These are phyloP conservation scores for Penicillium sp. DNA, from an alignment of 2,329 filamentous ascomycete genomes.

Conservation along the genomic window DNA sequence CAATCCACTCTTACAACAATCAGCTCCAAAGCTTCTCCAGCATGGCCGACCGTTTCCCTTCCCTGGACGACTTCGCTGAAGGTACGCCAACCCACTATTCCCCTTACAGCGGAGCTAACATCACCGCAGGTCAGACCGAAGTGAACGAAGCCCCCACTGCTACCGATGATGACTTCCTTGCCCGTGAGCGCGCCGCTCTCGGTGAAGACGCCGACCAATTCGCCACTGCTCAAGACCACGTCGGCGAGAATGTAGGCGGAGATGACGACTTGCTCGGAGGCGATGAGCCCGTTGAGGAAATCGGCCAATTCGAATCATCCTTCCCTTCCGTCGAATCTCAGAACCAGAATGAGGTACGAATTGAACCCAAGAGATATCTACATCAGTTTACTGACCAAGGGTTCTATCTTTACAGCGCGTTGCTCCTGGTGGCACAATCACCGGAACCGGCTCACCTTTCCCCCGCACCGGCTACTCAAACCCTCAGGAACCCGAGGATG, in stretches of 20 bases:
- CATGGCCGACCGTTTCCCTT: conserved; percentile 80
- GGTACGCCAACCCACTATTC: conserved; percentile 42
- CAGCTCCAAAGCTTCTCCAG: conserved; percentile 20
- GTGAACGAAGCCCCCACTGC: conserved; percentile 32
- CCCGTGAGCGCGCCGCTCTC: conserved; percentile 84
- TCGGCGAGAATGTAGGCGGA: conserved; percentile 62
- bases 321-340: conserved; percentile 81
- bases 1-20: conserved; percentile 8
- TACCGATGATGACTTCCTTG: conserved; percentile 78
- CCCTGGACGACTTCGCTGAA: conserved; percentile 74
- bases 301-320: conserved; percentile 76
- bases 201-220: conserved; percentile 95
- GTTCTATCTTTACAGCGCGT: conserved; percentile 57
- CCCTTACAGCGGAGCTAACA: conserved; percentile 22
- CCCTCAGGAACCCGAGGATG: conserved; percentile 69
- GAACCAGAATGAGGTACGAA: conserved; percentile 67
- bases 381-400: conserved; percentile 19
- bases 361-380: background rate
- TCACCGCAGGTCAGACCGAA: conserved; percentile 41
- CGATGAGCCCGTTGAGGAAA: conserved; percentile 42
- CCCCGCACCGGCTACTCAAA: conserved; percentile 53
- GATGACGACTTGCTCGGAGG: conserved; percentile 67
- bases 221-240: conserved; percentile 68
- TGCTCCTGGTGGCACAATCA: conserved; percentile 77
- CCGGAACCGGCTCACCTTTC: conserved; percentile 64